Evolutionary conservation across 768 basidiomycete species (phyloP).

Genomic region (Auriscalpium microsporum): DNA sequence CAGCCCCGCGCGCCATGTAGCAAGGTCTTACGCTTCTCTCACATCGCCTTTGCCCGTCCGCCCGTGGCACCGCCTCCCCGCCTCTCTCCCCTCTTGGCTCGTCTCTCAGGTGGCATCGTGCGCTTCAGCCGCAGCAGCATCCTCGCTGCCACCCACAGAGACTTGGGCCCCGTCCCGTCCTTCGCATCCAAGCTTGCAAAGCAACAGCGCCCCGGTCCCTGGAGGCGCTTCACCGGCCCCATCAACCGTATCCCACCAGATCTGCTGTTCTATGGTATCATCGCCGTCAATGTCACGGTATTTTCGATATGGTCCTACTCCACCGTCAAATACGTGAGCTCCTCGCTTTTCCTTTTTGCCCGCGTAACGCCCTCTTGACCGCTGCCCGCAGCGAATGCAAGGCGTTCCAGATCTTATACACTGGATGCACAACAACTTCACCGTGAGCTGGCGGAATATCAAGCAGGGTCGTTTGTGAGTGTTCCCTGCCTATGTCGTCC

Average conservation of each 20-base stretch:
- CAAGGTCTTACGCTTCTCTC: not conserved
- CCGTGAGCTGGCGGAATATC: conserved; percentile 51
- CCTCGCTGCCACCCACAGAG: conserved; percentile 17
- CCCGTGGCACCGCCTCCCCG: not conserved
- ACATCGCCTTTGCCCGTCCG: conserved; percentile 5
- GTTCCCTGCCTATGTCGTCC: not conserved
- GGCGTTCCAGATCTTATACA: conserved; percentile 30
- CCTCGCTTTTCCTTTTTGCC: not conserved
- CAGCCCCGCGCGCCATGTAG: not conserved
- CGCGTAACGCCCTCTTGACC: not conserved
- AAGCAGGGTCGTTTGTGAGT: conserved; percentile 57
- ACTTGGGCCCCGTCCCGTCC: not conserved
- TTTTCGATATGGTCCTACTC: conserved; percentile 49
- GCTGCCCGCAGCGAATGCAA: conserved; percentile 9
- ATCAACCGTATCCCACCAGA: conserved; percentile 47
- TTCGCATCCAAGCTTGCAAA: not conserved
- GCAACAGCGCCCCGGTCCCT: conserved; percentile 5
- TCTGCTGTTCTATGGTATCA: conserved; percentile 52
- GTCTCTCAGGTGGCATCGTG: not conserved
- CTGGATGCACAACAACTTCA: conserved; percentile 60
- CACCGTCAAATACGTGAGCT: conserved; percentile 16
- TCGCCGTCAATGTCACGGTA: conserved; percentile 54
- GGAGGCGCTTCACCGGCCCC: conserved; percentile 18
- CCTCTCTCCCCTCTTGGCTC: not conserved
- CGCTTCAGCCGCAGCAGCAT: conserved; percentile 2